Conservation (phyloP, 2,329 filamentous ascomycete genomes). For the Ophiostoma australiae region DNA sequence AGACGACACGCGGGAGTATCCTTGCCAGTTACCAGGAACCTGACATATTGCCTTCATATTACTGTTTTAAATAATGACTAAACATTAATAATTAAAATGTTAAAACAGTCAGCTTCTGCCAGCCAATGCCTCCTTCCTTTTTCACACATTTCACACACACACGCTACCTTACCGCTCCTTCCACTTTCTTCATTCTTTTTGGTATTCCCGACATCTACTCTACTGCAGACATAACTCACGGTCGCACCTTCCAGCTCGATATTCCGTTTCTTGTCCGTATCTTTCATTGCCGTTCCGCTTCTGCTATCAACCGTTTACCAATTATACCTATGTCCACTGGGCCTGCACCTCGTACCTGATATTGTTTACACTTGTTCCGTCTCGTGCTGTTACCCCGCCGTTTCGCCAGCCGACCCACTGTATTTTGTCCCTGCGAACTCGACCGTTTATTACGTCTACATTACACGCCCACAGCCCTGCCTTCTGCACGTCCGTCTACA, state of each 20-base stretch:
- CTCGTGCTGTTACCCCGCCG: constrained; percentile 14
- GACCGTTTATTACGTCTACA: neutral
- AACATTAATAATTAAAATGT: neutral
- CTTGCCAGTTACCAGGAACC: constrained; percentile 4
- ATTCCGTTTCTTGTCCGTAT: neutral
- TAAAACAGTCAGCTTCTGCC: neutral
- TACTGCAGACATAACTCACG: neutral
- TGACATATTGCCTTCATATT: neutral
- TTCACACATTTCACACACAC: neutral
- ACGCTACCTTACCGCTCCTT: constrained; percentile 4
- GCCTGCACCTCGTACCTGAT: neutral
- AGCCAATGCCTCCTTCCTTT: constrained; percentile 5
- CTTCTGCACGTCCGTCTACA: neutral
- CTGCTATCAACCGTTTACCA: neutral
- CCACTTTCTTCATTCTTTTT: neutral
- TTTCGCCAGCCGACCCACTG: constrained; percentile 16
- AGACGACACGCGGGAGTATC: neutral
- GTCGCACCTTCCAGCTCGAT: neutral
- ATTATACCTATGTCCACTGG: neutral
- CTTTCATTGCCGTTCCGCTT: neutral
- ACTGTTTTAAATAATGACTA: neutral
- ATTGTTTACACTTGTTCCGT: constrained; percentile 13
- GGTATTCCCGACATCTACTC: neutral
- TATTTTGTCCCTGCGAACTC: neutral
- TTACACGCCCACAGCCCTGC: neutral